These are phyloP conservation scores for Ophioceras dolichostomum DNA, from an alignment of 2,329 filamentous ascomycete genomes.

Conservation along the genomic window DNA sequence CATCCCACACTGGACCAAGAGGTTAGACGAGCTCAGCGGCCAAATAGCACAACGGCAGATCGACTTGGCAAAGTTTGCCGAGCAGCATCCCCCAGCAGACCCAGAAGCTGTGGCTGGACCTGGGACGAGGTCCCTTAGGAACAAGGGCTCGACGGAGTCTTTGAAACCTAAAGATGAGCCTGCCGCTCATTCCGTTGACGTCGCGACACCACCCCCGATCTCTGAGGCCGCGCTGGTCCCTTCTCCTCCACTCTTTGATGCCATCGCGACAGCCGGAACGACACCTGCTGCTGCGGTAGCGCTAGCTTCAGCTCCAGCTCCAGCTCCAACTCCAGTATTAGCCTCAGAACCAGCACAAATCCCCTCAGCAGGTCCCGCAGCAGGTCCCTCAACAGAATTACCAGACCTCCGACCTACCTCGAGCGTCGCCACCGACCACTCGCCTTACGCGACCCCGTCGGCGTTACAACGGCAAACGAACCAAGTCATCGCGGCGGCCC, in stretches of 20 bases:
- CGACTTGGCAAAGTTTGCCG: conserved; percentile 34
- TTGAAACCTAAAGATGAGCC: neutral
- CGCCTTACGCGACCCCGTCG: conserved; percentile 17
- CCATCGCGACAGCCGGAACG: too few species aligned
- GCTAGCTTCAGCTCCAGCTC: neutral
- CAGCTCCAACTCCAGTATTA: too few species aligned
- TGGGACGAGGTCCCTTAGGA: neutral
- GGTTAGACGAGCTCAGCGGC: conserved; percentile 46
- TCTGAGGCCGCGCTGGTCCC: too few species aligned
- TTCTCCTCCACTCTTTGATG: too few species aligned
- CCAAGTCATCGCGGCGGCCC: conserved; percentile 31
- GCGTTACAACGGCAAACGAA: conserved; percentile 26
- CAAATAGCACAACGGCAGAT: conserved; percentile 50
- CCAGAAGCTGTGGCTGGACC: neutral
- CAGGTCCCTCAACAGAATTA: too few species aligned
- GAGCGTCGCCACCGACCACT: conserved; percentile 1
- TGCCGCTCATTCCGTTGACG: neutral
- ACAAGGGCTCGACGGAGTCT: conserved; percentile 1
- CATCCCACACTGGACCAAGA: conserved; percentile 46
- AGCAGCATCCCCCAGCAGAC: conserved; percentile 8
- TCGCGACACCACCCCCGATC: too few species aligned
- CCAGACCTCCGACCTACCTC: neutral
- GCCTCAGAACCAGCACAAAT: too few species aligned
- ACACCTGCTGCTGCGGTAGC: too few species aligned
- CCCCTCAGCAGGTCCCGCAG: too few species aligned